Conservation (phyloP, 345 rosid species). For the Aquilaria sinensis region DNA sequence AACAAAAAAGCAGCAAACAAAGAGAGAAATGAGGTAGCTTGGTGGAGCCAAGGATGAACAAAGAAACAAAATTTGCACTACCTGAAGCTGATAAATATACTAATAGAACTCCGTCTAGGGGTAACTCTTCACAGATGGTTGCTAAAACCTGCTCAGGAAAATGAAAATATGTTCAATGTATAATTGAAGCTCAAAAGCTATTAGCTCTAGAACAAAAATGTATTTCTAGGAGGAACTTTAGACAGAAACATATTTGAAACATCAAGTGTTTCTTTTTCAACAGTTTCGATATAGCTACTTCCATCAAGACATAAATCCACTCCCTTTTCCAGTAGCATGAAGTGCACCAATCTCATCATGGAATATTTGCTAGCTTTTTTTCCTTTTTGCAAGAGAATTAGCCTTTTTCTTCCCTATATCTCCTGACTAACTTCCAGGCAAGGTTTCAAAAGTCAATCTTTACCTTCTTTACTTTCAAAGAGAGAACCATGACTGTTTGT, state of each 20-base stretch:
- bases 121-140: constrained; percentile 80
- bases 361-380: too few relatives aligned
- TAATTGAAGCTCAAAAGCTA: too few relatives aligned
- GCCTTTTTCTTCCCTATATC: too few relatives aligned
- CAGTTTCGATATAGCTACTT: neutral
- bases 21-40: neutral
- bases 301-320: too few relatives aligned
- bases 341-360: too few relatives aligned
- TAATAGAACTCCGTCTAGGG: constrained; percentile 72
- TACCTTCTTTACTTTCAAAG: too few relatives aligned
- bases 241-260: neutral
- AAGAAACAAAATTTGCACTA: constrained; percentile 19
- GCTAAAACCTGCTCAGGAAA: constrained; percentile 64
- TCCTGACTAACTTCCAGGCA: too few relatives aligned
- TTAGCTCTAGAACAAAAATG: too few relatives aligned
- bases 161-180: constrained; percentile 2
- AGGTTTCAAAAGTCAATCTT: too few relatives aligned
- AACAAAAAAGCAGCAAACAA: constrained; percentile 2
- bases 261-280: neutral
- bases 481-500: too few relatives aligned
- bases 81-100: constrained; percentile 93
- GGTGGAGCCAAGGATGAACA: neutral
- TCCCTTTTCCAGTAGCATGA: too few relatives aligned
- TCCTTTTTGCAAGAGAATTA: too few relatives aligned
- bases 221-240: neutral